Conservation (phyloP, 2,329 filamentous ascomycete genomes). For the Diaporthe sp. region DNA sequence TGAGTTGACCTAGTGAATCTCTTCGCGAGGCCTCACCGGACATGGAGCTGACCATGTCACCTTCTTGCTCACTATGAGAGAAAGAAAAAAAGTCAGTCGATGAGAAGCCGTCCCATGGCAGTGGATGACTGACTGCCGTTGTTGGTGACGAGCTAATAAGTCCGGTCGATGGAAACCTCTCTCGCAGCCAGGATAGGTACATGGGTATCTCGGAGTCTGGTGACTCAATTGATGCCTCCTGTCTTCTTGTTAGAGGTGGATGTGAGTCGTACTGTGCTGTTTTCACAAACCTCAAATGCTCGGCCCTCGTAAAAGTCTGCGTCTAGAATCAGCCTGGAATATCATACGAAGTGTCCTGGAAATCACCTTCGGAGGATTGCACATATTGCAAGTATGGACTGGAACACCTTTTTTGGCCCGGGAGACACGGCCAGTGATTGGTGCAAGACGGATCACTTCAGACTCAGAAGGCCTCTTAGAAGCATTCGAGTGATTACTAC, state of each 20-base stretch:
- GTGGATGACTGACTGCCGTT: conserved; percentile 59
- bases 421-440: conserved; percentile 68
- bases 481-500: background rate
- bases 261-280: conserved; percentile 27
- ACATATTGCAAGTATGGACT: conserved; percentile 65
- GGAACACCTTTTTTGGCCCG: conserved; percentile 69
- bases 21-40: too few relatives aligned
- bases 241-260: conserved; percentile 43
- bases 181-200: conserved; percentile 65
- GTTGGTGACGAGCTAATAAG: conserved; percentile 67
- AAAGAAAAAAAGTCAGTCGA: too few relatives aligned
- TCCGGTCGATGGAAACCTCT: conserved; percentile 70
- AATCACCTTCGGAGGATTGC: too few relatives aligned
- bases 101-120: background rate
- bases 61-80: too few relatives aligned
- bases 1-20: too few relatives aligned
- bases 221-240: conserved; percentile 74
- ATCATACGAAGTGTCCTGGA: too few relatives aligned
- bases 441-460: conserved; percentile 64
- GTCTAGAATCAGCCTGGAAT: conserved; percentile 38
- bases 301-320: conserved; percentile 72
- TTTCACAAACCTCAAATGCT: conserved; percentile 67
- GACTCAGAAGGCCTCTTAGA: conserved; percentile 34
- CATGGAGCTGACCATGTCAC: too few relatives aligned
- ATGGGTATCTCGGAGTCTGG: conserved; percentile 64